Conservation (phyloP, 768 basidiomycete species). For the Auricularia heimuer region DNA sequence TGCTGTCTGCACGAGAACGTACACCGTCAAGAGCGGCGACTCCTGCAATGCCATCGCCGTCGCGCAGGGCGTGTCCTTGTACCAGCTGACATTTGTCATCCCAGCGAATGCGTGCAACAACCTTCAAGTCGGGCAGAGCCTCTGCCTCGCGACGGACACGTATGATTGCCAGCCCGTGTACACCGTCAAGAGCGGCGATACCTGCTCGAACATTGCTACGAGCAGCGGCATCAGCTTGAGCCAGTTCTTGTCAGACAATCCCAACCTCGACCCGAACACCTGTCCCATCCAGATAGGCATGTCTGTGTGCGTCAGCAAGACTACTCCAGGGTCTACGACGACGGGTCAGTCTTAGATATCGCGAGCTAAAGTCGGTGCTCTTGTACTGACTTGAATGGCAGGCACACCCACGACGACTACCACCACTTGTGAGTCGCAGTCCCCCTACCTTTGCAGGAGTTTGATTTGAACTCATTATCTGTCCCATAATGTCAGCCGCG, state of each 20-base stretch:
- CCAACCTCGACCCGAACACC: slow-evolving; percentile 35
- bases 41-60: slow-evolving; percentile 48
- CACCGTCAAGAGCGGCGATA: slow-evolving; percentile 37
- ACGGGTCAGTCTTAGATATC: too few species aligned
- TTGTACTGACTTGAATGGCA: too few species aligned
- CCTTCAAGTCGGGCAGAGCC: slow-evolving; percentile 16
- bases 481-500: too few species aligned
- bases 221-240: slow-evolving; percentile 32
- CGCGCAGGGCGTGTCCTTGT: slow-evolving; percentile 39
- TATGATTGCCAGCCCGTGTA: slow-evolving; percentile 47
- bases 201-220: slow-evolving; percentile 35
- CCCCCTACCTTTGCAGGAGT: too few species aligned
- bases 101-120: slow-evolving; percentile 13
- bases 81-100: slow-evolving; percentile 49
- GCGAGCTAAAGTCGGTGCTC: too few species aligned
- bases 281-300: too few species aligned
- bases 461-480: too few species aligned
- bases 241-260: slow-evolving; percentile 52
- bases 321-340: too few species aligned
- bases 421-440: too few species aligned
- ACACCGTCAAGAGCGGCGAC: slow-evolving; percentile 40
- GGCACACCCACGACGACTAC: too few species aligned
- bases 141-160: slow-evolving; percentile 49
- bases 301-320: too few species aligned
- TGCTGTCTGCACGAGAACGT: slow-evolving; percentile 36